Base-by-base conservation (phyloP, 139 green algal genomes). In the Micromonas commoda region DNA sequence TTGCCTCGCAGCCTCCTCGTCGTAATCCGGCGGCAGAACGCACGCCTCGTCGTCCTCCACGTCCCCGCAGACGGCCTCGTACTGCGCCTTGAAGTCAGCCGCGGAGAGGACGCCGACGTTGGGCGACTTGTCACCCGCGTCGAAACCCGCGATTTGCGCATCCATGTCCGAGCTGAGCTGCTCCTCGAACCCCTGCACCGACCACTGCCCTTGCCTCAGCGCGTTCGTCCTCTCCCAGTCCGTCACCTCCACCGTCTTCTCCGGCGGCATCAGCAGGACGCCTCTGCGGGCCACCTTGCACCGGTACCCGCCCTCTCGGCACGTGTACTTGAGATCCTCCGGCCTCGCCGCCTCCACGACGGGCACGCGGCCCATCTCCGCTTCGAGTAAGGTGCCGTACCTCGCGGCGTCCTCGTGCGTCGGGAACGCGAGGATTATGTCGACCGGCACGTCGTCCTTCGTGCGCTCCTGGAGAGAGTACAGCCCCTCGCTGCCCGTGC, bases 171-270 rank as follows among this genome's bases (percentile, higher is more conserved):
- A 9, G 45, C 9, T 57, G 45, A 57, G 45, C 45, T 57, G 9
- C 45, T 57, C 45, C 9, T 57, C 45, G 45, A n/a, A n/a, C n/a
- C n/a, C n/a, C n/a, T n/a, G n/a, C n/a, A n/a, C n/a, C n/a, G n/a
- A n/a, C 67, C 67, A 74, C 67, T 52, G 21, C 23, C 67, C 67
- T 53, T n/a, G 35, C 35, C 67, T n/a, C 31, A 74, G 35, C 67
- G 35, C 35, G 67, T 60, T 53, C 35, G 33, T 32, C 31, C 67
- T 29, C 28, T 74, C 67, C 67, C 67, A 74, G 35, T 74, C 67
- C 23, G 33, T 74, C 67, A 60, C 33, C 33, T 31, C 23, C n/a
- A 74, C 34, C 2, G 21, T 74, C 28, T 53, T 28, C 67, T 54
- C 28, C 21, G 67, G 33, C 34, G 67, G 67, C 16, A 53, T n/a